Evolutionary conservation across 2,329 filamentous ascomycete species (phyloP), one percentile per base, ranked within the genome.

Genomic region (Neofusicoccum laricinum): DNA sequence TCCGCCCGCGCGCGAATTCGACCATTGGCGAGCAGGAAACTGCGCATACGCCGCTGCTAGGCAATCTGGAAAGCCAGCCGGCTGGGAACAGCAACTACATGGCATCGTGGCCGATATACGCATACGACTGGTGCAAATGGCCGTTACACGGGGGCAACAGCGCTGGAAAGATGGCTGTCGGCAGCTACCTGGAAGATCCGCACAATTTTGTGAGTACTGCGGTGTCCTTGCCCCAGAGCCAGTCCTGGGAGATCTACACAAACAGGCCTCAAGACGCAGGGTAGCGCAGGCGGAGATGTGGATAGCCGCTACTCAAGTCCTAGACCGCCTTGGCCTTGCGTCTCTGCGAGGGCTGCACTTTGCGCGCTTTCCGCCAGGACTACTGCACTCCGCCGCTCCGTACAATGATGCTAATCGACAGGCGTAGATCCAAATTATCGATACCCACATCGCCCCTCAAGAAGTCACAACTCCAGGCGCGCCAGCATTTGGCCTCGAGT

Each of bases 91-190:
- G 92, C 82, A 97, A 94, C 76, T 97, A 97, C 74, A 80, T 96
- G 67, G 93, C 94, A 4, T 93, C 94, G 0, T 99, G 95, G 92
- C 90, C 93, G 14, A 89, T 96, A 63, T 99, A 98, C 76, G 94
- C 95, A 12, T 94, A 96, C 72, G 95, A 99, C 80, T 99, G 95
- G 95, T 99, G 95, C 82, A 99, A 99, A 79, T 99, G 95, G 94
- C 88, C 91, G 15, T 88, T 94, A 2, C 87, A 92, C 45, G 81
- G 81, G 40, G 76, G 76, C 38, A 78, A 88, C 69, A 89, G 91
- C 67, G 92, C 92, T 3, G 95, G 95, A 43, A 98, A 98, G 78
- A 86, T 99, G 70, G 95, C 95, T 12, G 85, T 99, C 43, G 95
- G 94, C 66, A 99, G 95, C 80, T 98, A 98, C 76, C 81, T 98